Evolutionary conservation across 176 grass and related monocot species (phyloP).

Genomic region (Carex parvula): DNA sequence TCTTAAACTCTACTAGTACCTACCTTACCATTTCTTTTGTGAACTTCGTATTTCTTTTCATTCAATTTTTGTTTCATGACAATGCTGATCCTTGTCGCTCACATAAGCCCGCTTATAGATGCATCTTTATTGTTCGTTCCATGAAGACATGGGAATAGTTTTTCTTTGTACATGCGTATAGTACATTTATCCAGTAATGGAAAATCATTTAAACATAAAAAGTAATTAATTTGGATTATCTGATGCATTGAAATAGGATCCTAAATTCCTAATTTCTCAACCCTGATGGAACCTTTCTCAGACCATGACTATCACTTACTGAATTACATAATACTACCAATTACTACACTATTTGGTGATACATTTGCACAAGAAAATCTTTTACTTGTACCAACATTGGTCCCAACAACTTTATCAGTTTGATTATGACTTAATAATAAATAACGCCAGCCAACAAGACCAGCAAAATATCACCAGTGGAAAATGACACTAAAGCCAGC

Average conservation of each 20-base stretch:
- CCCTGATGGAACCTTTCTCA: background rate
- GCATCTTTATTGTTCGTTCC: no score
- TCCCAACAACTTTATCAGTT: background rate
- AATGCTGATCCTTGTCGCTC: no score
- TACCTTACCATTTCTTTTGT: no score
- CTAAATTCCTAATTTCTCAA: background rate
- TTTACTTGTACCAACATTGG: background rate
- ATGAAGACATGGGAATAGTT: no score
- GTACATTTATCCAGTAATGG: no score
- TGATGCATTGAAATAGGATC: background rate
- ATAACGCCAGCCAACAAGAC: background rate
- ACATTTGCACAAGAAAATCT: background rate
- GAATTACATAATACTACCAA: background rate
- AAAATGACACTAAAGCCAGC: background rate
- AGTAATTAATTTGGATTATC: background rate
- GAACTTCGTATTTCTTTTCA: no score
- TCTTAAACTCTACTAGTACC: no score
- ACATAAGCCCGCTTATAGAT: no score
- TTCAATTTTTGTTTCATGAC: no score
- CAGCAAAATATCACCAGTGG: background rate
- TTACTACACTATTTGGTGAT: background rate
- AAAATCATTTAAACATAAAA: background rate
- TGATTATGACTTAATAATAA: background rate
- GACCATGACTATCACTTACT: background rate
- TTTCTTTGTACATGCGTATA: no score